Base-by-base conservation (phyloP, 148 eudicot species). In the Selenicereus undatus region DNA sequence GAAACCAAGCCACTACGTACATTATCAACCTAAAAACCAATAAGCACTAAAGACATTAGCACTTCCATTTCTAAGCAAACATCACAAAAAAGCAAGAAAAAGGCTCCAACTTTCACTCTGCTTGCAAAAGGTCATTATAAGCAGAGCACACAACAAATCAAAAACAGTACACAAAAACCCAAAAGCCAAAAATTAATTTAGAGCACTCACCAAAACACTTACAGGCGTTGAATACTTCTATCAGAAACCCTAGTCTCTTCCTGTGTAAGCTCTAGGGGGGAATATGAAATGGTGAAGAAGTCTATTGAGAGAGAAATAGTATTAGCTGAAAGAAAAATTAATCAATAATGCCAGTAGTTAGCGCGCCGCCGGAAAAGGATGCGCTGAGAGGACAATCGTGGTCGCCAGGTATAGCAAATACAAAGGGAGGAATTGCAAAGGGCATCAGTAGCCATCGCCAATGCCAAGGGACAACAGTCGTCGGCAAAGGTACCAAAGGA, bases 161-260 rank as follows among this genome's bases (percentile, higher is more conserved):
- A 24, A 16, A 77, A 52, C 42, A 45, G n/a, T 0, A 11, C 48
- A 71, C 54, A 50, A 73, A 42, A 80, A 76, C 83, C 82, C 81
- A 77, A 32, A 81, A 32, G 29, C 24, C 21, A 65, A 65, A 51
- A 64, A 52, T 29, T 74, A 83, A 14, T 21, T 26, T 18, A 18
- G 56, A 75, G 24, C 17, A 73, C 69, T 80, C 43, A 84, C 86
- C 83, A 81, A 81, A 2, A 6, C 62, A 76, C 36, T 48, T n/a
- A 30, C 66, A 58, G 29, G 51, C 10, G n/a, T 62, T 77, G 70
- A 30, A 81, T 74, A 30, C 54, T 70, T 30, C 62, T 16, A 21
- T 62, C 32, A 50, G 82, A 86, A 86, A 84, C 88, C 88, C 88
- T 86, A 86, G 88, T 77, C 77, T 70, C 76, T 78, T 75, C 80